Percentiles rank a stretch among this genome's conserved stretches.
phyloP scores from a whole-genome alignment of 441 rosid genomes.

The Aleurites moluccanus region DNA sequence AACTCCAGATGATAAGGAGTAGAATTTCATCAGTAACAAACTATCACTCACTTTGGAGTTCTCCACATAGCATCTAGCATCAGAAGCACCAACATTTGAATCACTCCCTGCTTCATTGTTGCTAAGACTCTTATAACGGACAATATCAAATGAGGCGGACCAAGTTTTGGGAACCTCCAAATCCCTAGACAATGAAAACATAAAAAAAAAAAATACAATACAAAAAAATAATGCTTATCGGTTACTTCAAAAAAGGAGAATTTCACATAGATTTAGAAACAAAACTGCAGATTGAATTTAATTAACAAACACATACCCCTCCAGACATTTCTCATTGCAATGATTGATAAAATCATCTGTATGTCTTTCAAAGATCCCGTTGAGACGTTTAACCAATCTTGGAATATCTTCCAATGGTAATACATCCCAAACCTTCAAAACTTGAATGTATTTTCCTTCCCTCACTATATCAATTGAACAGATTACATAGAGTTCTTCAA shows the following conservation, averaged over 20 bases:
- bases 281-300: neutral
- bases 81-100: neutral
- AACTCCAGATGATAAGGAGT: slow-evolving; percentile 37
- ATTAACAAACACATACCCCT: slow-evolving; percentile 39
- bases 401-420: slow-evolving; percentile 32
- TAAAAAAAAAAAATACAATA: neutral
- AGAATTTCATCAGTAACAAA: slow-evolving; percentile 55
- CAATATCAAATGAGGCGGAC: slow-evolving; percentile 31
- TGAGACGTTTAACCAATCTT: slow-evolving; percentile 34
- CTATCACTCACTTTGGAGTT: slow-evolving; percentile 46
- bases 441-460: slow-evolving; percentile 33
- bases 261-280: neutral
- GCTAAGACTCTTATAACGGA: slow-evolving; percentile 24
- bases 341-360: slow-evolving; percentile 37
- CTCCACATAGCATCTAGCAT: slow-evolving; percentile 30
- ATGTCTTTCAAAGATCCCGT: slow-evolving; percentile 31
- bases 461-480: slow-evolving; percentile 42
- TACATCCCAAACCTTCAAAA: slow-evolving; percentile 52
- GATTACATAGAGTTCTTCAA: slow-evolving; percentile 28
- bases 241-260: neutral
- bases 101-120: slow-evolving; percentile 13
- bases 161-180: slow-evolving; percentile 49
- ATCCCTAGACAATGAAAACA: slow-evolving; percentile 34
- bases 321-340: slow-evolving; percentile 43
- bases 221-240: neutral